Evolutionary conservation across 352 stramenopile species (phyloP).

Genomic region (Phytophthora meadii): DNA sequence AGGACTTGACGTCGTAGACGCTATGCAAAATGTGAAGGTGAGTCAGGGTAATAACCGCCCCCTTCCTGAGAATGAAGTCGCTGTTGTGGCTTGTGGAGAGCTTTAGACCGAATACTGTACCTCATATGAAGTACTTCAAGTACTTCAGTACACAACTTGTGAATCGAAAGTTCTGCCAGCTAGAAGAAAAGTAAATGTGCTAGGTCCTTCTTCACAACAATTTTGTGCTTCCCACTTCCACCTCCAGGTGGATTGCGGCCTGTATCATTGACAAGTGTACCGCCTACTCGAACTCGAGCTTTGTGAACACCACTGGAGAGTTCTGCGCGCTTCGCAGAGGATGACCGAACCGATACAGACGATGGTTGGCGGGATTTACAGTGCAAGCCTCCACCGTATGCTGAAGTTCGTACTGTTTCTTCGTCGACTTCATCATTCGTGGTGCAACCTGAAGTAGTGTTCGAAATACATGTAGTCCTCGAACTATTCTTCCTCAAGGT

Average conservation of each 20-base stretch:
- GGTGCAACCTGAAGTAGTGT: neutral
- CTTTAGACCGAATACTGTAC: slow-evolving; percentile 29
- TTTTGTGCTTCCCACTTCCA: slow-evolving; percentile 58
- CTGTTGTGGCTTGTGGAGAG: slow-evolving; percentile 73
- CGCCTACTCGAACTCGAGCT: slow-evolving; percentile 55
- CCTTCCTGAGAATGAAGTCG: slow-evolving; percentile 62
- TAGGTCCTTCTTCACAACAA: slow-evolving; percentile 68
- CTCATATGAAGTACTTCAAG: neutral
- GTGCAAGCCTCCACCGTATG: slow-evolving; percentile 57
- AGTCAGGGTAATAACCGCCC: slow-evolving; percentile 56
- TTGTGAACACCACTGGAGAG: slow-evolving; percentile 65
- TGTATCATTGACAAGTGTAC: slow-evolving; percentile 30
- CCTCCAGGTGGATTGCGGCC: slow-evolving; percentile 13
- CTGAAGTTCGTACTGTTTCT: slow-evolving; percentile 33
- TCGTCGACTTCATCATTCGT: slow-evolving; percentile 23
- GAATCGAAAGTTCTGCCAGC: slow-evolving; percentile 12
- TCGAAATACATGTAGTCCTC: neutral
- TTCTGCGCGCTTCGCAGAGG: slow-evolving; percentile 50
- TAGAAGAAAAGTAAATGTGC: slow-evolving; percentile 77
- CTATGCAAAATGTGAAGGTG: slow-evolving; percentile 73
- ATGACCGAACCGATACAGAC: slow-evolving; percentile 42
- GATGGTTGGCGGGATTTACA: slow-evolving; percentile 42
- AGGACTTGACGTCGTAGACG: slow-evolving; percentile 72
- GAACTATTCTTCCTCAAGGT: neutral
- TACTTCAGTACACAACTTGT: neutral